Evolutionary conservation across 2,329 filamentous ascomycete genomes (phyloP), one percentile per base, ranked within the genome.

Genomic region (Tympanopsis confertula): DNA sequence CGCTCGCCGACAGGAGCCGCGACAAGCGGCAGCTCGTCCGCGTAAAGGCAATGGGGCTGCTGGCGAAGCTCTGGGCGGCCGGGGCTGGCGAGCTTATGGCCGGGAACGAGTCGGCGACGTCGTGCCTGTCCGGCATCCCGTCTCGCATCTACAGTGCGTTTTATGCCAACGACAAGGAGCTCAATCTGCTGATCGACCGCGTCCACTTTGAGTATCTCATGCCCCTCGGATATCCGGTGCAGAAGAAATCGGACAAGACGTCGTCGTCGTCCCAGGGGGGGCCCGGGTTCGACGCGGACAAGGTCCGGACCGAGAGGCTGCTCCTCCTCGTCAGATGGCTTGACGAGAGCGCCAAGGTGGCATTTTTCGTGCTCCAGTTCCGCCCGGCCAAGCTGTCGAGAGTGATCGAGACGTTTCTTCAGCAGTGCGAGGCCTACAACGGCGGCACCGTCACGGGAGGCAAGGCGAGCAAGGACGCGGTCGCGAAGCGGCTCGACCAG

Each of bases 31-130:
- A 80, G 13, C 67, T 74, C 30, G 85, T 98, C 10, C 83, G 89
- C 40, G 78, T 84, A 28, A 86, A 89, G 48, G 88, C 86, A 18
- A 94, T 94, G 74, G 81, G 78, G 37, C 68, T 93, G 5, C 65
- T 96, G 1, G 85, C 77, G 10, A 85, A 80, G 43, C 78, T 96
- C 19, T 98, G 91, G 91, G 88, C 86, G n/a, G 88, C 93, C 14
- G 89, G 86, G 12, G 77, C 81, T 14, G 85, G 86, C 14, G 88
- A 94, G 49, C 83, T 98, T 48, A 78, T 85, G 18, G 76, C 82
- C 38, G 86, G 85, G 13, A 82, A 89, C 48, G 86, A 94, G 47
- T 66, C 71, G 14, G 81, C 94, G 15, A 73, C 71, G 12, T 65
- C 75, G 7, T 72, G 89, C n/a, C 65, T 98, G 12, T 82, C 80